phyloP scores from a whole-genome alignment of 805 yeast genomes.

The Barnettozyma salicaria region DNA sequence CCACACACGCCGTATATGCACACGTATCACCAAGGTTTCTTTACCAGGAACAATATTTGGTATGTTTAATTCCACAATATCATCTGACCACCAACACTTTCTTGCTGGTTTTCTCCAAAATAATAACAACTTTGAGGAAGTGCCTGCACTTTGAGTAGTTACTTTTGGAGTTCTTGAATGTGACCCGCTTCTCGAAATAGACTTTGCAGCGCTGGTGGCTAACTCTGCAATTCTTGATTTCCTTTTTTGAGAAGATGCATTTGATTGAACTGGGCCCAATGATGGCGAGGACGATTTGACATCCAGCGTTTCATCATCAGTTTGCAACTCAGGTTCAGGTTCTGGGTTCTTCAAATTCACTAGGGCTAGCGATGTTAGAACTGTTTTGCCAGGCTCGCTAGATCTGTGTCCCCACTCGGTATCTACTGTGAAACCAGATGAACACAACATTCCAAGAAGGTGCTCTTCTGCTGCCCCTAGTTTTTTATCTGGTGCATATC shows the following conservation, averaged over 20 bases:
- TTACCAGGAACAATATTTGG: slow-evolving; percentile 28
- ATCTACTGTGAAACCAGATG: slow-evolving; percentile 67
- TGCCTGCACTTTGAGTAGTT: slow-evolving; percentile 30
- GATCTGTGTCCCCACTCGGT: slow-evolving; percentile 86
- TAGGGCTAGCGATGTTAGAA: slow-evolving; percentile 76
- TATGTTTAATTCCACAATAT: slow-evolving; percentile 40
- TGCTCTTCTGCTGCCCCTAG: slow-evolving; percentile 92
- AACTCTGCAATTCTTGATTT: slow-evolving; percentile 55
- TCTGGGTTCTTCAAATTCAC: slow-evolving; percentile 45
- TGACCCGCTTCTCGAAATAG: slow-evolving; percentile 40
- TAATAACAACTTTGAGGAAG: slow-evolving; percentile 60
- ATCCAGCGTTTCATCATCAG: slow-evolving; percentile 8
- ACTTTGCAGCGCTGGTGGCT: slow-evolving; percentile 50
- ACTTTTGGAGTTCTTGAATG: slow-evolving; percentile 22
- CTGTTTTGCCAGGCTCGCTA: slow-evolving; percentile 82
- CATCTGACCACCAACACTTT: slow-evolving; percentile 96
- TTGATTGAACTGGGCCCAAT: slow-evolving; percentile 39
- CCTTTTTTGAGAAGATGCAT: slow-evolving; percentile 30
- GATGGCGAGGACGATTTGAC: slow-evolving; percentile 31
- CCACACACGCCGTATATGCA: slow-evolving; percentile 94
- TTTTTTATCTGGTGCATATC: slow-evolving; percentile 45
- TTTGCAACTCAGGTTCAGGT: slow-evolving; percentile 16
- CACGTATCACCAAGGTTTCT: slow-evolving; percentile 44
- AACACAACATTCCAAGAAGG: slow-evolving; percentile 87
- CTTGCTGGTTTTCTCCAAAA: slow-evolving; percentile 99